These are phyloP conservation scores for Sordariomycetes sp. DNA, from an alignment of 2,329 filamentous ascomycete genomes.

Conservation along the genomic window DNA sequence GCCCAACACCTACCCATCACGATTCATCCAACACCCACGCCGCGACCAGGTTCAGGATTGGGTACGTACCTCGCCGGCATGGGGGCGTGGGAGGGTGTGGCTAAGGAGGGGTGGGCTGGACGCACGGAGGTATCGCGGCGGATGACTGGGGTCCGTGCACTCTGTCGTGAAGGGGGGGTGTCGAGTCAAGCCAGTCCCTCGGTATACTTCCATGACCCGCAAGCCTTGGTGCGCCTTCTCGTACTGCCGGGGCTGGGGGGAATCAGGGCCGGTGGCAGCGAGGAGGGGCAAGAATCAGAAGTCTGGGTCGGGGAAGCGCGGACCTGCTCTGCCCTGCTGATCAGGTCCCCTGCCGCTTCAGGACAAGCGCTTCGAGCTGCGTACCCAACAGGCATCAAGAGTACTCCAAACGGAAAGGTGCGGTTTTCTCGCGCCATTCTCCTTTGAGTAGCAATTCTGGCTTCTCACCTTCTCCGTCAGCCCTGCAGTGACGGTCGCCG, in stretches of 20 bases:
- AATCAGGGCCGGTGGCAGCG: conserved; percentile 3
- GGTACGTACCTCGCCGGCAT: too few relatives aligned
- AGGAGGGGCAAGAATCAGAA: conserved; percentile 1
- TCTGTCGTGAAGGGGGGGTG: not conserved
- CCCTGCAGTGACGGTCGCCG: too few relatives aligned
- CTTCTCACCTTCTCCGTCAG: too few relatives aligned
- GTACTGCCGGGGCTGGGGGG: conserved; percentile 2
- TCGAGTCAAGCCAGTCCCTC: not conserved
- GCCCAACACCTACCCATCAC: conserved; percentile 1
- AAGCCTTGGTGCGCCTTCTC: not conserved
- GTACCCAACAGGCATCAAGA: too few relatives aligned
- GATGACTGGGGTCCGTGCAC: conserved; percentile 5
- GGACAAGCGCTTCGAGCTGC: too few relatives aligned
- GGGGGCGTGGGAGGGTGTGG: not conserved
- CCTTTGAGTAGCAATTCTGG: too few relatives aligned
- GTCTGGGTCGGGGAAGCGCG: conserved; percentile 2
- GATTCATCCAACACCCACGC: too few relatives aligned
- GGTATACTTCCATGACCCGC: not conserved
- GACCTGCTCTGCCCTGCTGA: conserved; percentile 3
- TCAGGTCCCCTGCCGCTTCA: too few relatives aligned
- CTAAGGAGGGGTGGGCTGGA: not conserved
- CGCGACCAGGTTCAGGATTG: too few relatives aligned
- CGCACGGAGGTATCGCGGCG: conserved; percentile 6
- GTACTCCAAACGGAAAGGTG: too few relatives aligned
- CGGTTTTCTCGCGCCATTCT: too few relatives aligned